Conservation (phyloP, 441 rosid genomes). For the Euphorbia neoarborescens region DNA sequence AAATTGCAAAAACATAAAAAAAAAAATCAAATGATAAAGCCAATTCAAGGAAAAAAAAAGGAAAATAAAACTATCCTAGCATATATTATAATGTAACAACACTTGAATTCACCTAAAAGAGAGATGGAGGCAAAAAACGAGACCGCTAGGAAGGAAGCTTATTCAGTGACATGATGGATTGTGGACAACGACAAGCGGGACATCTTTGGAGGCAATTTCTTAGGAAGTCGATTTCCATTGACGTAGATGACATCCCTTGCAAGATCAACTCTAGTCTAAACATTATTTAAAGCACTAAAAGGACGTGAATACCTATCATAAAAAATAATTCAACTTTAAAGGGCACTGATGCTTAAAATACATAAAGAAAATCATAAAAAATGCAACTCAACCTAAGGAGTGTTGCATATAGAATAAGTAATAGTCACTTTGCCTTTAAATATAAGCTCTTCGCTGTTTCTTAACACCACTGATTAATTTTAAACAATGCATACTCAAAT, state of each 20-base stretch:
- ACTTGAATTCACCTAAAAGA: neutral
- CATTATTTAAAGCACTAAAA: slow-evolving; percentile 9
- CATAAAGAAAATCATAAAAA: neutral
- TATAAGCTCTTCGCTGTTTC: slow-evolving; percentile 74
- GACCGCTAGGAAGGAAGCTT: neutral
- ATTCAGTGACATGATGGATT: neutral
- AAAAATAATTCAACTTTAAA: neutral
- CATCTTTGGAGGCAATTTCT: slow-evolving; percentile 76
- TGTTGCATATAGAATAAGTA: slow-evolving; percentile 59
- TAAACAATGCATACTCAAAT: neutral
- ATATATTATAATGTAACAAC: neutral
- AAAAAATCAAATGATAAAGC: too few relatives aligned
- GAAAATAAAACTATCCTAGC: neutral
- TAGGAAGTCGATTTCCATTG: slow-evolving; percentile 79
- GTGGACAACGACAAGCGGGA: slow-evolving; percentile 6
- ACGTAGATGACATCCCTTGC: slow-evolving; percentile 66
- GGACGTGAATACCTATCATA: neutral
- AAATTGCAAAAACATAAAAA: too few relatives aligned
- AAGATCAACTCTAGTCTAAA: slow-evolving; percentile 86
- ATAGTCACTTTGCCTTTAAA: slow-evolving; percentile 81
- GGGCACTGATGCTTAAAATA: neutral
- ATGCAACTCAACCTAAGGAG: slow-evolving; percentile 57
- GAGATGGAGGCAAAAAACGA: neutral
- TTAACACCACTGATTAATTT: slow-evolving; percentile 56
- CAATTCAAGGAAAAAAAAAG: too few relatives aligned